Base-by-base conservation (phyloP, 108 stramenopile species). In the Pseudonitzschia delicatissima region DNA sequence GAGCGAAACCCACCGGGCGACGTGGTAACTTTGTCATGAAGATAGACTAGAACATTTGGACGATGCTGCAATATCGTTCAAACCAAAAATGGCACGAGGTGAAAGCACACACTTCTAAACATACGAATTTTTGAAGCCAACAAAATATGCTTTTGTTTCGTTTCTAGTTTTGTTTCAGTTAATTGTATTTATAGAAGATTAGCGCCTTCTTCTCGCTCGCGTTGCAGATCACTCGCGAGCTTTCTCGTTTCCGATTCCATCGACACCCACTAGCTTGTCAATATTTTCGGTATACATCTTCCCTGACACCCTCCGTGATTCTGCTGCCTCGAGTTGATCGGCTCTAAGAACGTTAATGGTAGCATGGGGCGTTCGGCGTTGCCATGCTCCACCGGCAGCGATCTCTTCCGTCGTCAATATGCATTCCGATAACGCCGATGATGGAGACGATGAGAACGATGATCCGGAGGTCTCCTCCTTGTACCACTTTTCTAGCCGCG, bases 301-400 rank as follows among this genome's bases (percentile, higher is more conserved):
- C 3, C 72, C 75, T 13, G 85, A 71, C 18, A 47, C 61, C 42
- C 90, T 76, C 7, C 82, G 73, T 15, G 81, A 64, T 65, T 92
- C 90, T 17, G 90, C 90, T 9, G 78, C 82, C 66, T 84, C 87
- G 50, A 92, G 73, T 48, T 92, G 90, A 29, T 88, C 81, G 5
- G 90, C 87, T 15, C 90, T 68, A 17, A 92, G 57, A 15, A 92
- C 86, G 79, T 92, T 92, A 21, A 92, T 82, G 15, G 86, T 84
- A 20, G 87, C 87, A 73, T 88, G 86, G 1, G 90, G 87, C 6
- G 90, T 88, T 9, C 90, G 77, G 23, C 90, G 83, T 59, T 88
- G 87, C 82, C 83, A 92, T 11, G 90, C 90, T 32, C 90, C 90
- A 29, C 90, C 90, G 15, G 87, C 90, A 21, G 90, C 90, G 35